Base-by-base conservation (phyloP, 2,329 filamentous ascomycete species). In the Aspergillus brunneoviolaceus region DNA sequence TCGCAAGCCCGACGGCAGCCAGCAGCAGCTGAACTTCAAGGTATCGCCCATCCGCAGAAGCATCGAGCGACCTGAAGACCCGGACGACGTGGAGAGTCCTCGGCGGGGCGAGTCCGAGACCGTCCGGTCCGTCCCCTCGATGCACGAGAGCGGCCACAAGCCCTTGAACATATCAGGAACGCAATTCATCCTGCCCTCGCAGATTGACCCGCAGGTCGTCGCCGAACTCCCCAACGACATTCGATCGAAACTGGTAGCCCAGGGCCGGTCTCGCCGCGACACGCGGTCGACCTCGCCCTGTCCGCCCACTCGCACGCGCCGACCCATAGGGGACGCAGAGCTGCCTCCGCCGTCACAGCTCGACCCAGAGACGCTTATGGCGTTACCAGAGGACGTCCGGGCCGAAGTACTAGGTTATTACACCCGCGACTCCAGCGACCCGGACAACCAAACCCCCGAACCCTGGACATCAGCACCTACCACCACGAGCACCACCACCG, bases 181-280 rank as follows among this genome's bases (percentile, higher is more conserved):
- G 0, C 95, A 99, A 69, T 99, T 99, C 69, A 86, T 98, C 51
- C 82, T 99, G 67, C 95, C 95, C 19, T 75, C 76, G 0, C 91
- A 96, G 66, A 84, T 90, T 2, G 95, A 99, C 71, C 87, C 89
- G 0, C 81, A 83, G n/a, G 89, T 96, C 0, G 77, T 98, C 3
- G 89, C 89, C 1, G 92, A 96, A 69, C 81, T 99, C 3, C 94
- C 94, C 0, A 82, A 81, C 33, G 91, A 96, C 71, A 96, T 98
- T 63, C 85, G 91, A 61, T 87, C 86, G 33, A 91, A 86, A 70
- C 82, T 98, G 10, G 81, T 90, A 62, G 84, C 83, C 9, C 88
- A 89, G 69, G 80, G 77, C 59, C 76, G 72, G 39, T 59, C 58
- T 23, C 61, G 57, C 57, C 61, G 58, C 21, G 57, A 59, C 49